Evolutionary conservation across 2,329 filamentous ascomycete genomes (phyloP).

Genomic region (Colletotrichum filicis): DNA sequence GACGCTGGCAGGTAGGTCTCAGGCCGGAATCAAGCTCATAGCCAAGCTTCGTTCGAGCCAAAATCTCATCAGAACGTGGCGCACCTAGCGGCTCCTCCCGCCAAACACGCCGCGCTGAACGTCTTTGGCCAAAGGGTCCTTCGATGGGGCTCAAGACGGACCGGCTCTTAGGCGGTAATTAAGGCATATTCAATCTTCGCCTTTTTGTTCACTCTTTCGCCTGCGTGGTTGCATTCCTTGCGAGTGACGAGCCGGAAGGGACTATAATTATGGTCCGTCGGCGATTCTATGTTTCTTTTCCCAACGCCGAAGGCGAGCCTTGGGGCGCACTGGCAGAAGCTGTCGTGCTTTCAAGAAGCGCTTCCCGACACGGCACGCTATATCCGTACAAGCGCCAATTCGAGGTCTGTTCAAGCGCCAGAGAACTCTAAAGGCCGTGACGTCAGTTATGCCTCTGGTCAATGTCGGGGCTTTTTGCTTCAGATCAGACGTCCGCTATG

Average conservation of each 20-base stretch:
- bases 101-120: background rate
- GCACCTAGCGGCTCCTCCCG: background rate
- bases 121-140: background rate
- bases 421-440: background rate
- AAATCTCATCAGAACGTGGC: background rate
- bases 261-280: background rate
- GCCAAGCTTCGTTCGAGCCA: background rate
- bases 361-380: background rate
- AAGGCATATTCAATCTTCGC: background rate
- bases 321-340: background rate
- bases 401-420: background rate
- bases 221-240: too few species aligned
- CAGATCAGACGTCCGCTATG: background rate
- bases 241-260: background rate
- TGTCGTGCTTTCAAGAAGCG: background rate
- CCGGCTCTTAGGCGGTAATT: background rate
- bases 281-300: background rate
- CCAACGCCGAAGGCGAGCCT: too few species aligned
- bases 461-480: background rate
- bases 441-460: background rate
- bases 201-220: background rate
- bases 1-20: background rate
- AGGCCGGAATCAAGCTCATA: background rate
- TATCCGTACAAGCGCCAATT: background rate
- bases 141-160: background rate